A percentile compares a stretch with the other conserved stretches of the same genome.
phyloP scores from a whole-genome alignment of 2,329 filamentous ascomycete species.

The Fusarium torulosum region DNA sequence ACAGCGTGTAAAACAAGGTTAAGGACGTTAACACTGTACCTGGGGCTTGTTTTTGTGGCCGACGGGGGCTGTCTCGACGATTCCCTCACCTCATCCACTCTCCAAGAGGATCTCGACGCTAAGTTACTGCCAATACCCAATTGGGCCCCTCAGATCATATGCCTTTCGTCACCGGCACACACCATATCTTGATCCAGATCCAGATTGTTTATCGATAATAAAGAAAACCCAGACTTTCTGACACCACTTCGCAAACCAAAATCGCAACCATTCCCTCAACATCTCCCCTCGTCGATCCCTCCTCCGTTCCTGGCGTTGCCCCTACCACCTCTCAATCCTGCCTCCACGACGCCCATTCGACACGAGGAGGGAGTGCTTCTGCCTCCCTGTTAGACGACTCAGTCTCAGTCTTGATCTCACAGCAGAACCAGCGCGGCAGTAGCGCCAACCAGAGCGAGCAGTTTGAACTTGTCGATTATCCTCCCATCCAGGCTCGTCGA shows the following conservation, averaged over 20 bases:
- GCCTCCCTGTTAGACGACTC: constrained; percentile 27
- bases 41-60: constrained; percentile 13
- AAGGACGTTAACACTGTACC: constrained; percentile 35
- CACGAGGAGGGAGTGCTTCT: constrained; percentile 54
- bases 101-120: constrained; percentile 19
- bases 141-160: constrained; percentile 38
- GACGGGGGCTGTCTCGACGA: constrained; percentile 35
- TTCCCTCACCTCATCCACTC: constrained; percentile 32
- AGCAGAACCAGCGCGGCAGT: constrained; percentile 15
- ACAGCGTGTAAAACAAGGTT: constrained; percentile 15
- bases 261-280: constrained; percentile 54
- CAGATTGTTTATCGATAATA: constrained; percentile 7
- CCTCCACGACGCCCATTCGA: constrained; percentile 43
- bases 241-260: constrained; percentile 7
- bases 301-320: constrained; percentile 54
- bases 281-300: constrained; percentile 53
- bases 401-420: constrained; percentile 16
- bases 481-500: constrained; percentile 49
- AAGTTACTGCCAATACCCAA: constrained; percentile 23
- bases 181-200: constrained; percentile 8
- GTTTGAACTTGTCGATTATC: constrained; percentile 60
- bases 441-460: constrained; percentile 36
- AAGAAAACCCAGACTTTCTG: constrained; percentile 4
- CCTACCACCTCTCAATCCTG: constrained; percentile 35
- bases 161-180: constrained; percentile 33